Evolutionary conservation across 768 basidiomycete species (phyloP).

Genomic region (Tricholoma sp.): DNA sequence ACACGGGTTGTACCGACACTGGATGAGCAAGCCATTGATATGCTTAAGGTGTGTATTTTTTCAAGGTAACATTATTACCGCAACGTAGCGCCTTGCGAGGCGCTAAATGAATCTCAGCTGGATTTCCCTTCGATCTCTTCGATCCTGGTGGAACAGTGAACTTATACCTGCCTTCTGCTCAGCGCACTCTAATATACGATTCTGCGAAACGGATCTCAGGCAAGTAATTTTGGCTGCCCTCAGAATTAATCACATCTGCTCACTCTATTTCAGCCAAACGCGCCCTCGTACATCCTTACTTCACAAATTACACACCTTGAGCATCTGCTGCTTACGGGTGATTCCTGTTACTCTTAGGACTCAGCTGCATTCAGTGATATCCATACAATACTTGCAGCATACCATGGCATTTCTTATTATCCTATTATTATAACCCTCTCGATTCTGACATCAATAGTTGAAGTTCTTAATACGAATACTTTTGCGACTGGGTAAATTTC

Average conservation of each 20-base stretch:
- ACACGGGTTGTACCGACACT: conserved; percentile 58
- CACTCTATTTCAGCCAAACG: conserved; percentile 52
- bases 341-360: neutral
- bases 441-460: neutral
- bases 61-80: neutral
- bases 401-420: neutral
- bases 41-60: conserved; percentile 53
- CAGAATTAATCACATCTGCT: conserved; percentile 15
- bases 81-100: neutral
- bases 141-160: neutral
- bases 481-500: too few relatives aligned
- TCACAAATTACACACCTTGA: conserved; percentile 35
- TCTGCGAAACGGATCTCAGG: conserved; percentile 91
- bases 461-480: neutral
- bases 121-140: neutral
- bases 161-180: neutral
- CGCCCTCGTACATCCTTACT: conserved; percentile 46
- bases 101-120: neutral
- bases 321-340: neutral
- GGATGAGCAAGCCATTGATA: conserved; percentile 74
- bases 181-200: conserved; percentile 80
- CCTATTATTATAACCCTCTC: neutral
- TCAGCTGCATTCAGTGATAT: conserved; percentile 3
- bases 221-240: conserved; percentile 29
- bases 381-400: conserved; percentile 1